Base-by-base conservation (phyloP, 768 basidiomycete species). In the Leccinum disarticulatum region DNA sequence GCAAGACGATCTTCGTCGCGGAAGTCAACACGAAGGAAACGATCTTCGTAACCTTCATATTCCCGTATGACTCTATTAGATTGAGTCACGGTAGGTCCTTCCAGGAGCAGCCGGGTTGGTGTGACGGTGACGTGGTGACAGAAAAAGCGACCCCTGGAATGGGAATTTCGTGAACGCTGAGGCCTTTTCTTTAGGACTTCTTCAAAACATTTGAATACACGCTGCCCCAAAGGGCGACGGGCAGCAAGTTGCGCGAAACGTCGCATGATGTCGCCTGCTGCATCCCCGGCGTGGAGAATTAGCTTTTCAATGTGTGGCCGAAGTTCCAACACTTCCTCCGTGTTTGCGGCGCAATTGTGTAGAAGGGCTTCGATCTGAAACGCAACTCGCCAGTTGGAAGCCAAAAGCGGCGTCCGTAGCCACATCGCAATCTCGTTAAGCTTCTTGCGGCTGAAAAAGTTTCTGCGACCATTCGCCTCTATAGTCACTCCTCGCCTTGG, bases 21-120 rank as follows among this genome's bases (percentile, higher is more conserved):
- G 66, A 95, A 92, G 64, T 90, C 86, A 27, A 94, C 91, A 10
- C 93, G 86, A 31, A 95, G 69, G 68, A 95, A 95, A 64, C 83
- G 76, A 31, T 90, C 83, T 50, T 86, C 78, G 58, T 81, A 82
- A 0, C 79, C 80, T 51, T 74, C 69, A 57, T 86, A 94, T 55
- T 79, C 74, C 1, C 93, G 86, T 60, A 95, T 87, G 54, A 93
- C 83, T 1, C 90, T 83, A 61, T 95, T 95, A 14, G 90, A 90
- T 64, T 93, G 87, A 27, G 83, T 82, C 0, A 84, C 69, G 58
- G 85, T 87, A 1, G 92, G 92, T 0, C 92, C 92, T 74, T 92
- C 90, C 8, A 93, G 73, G 11, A 90, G 73, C 57, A 88, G 75
- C 22, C 88, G 81, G 9, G 88, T 90, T 0, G 92, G 92, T 0